Conservation (phyloP, 208 protist genomes). For the Trypanosoma lewisi region DNA sequence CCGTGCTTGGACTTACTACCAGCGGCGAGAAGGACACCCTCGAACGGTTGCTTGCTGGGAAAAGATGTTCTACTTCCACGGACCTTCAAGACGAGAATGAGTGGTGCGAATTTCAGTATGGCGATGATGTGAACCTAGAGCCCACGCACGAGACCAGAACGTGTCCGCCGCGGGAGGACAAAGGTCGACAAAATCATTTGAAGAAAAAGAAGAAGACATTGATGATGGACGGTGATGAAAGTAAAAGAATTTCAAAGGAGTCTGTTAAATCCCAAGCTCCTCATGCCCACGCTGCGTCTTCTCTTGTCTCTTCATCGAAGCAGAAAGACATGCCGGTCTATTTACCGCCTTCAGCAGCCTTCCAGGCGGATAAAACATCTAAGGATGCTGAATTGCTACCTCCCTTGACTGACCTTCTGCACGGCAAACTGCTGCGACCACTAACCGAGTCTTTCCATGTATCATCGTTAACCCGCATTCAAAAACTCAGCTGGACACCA, state of each 20-base stretch:
- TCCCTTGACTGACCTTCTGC: conserved; percentile 51
- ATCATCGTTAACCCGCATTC: conserved; percentile 33
- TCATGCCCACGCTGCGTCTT: not conserved
- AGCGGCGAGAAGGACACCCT: conserved; percentile 44
- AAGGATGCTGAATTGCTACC: conserved; percentile 41
- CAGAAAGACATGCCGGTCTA: not conserved
- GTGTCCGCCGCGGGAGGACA: not conserved
- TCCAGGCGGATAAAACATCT: conserved; percentile 44
- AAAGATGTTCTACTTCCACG: not conserved
- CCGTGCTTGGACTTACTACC: conserved; percentile 48
- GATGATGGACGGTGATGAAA: not conserved
- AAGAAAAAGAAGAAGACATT: not conserved
- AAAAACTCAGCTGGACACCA: conserved; percentile 30
- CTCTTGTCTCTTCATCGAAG: not conserved
- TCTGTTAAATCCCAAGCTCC: not conserved
- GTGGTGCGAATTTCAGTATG: not conserved
- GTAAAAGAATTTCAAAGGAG: not conserved
- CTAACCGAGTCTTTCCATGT: conserved; percentile 64
- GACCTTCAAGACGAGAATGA: not conserved
- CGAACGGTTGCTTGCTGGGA: conserved; percentile 24
- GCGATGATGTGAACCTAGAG: not conserved
- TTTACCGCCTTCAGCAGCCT: conserved; percentile 22
- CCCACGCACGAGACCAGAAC: not conserved
- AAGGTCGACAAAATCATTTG: not conserved
- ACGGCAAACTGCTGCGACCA: conserved; percentile 66